These are phyloP conservation scores for Fusarium ambrosium DNA, from an alignment of 2,329 filamentous ascomycete genomes.

Conservation along the genomic window DNA sequence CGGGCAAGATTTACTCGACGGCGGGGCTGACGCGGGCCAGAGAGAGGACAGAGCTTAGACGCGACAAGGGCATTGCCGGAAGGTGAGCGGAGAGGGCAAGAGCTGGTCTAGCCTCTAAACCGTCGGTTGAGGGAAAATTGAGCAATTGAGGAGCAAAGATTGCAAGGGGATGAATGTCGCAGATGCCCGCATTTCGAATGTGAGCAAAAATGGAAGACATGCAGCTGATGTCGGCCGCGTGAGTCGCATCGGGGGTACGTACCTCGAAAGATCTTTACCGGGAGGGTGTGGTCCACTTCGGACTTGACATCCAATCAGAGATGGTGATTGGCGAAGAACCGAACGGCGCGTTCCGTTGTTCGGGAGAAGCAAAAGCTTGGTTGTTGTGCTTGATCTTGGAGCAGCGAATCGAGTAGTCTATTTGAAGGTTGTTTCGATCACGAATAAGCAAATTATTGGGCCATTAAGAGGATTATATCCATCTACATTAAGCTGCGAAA, in stretches of 20 bases:
- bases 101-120: neutral
- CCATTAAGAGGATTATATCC: neutral
- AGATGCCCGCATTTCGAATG: conserved; percentile 19
- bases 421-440: neutral
- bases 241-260: conserved; percentile 12
- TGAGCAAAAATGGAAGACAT: neutral
- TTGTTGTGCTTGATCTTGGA: neutral
- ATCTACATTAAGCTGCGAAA: neutral
- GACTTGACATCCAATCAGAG: conserved; percentile 11
- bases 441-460: neutral
- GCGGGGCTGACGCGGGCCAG: conserved; percentile 41
- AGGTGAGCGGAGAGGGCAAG: neutral
- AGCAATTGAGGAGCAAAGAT: conserved; percentile 3
- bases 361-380: neutral
- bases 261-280: neutral
- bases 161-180: neutral
- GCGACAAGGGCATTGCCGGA: conserved; percentile 20
- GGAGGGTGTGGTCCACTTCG: neutral
- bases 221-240: conserved; percentile 35
- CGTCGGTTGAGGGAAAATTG: neutral
- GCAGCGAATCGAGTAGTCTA: neutral
- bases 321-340: neutral
- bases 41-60: conserved; percentile 30
- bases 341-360: conserved; percentile 16
- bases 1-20: conserved; percentile 22